These are phyloP conservation scores for Tricharina praecox DNA, from an alignment of 495 filamentous ascomycete species.

Conservation along the genomic window DNA sequence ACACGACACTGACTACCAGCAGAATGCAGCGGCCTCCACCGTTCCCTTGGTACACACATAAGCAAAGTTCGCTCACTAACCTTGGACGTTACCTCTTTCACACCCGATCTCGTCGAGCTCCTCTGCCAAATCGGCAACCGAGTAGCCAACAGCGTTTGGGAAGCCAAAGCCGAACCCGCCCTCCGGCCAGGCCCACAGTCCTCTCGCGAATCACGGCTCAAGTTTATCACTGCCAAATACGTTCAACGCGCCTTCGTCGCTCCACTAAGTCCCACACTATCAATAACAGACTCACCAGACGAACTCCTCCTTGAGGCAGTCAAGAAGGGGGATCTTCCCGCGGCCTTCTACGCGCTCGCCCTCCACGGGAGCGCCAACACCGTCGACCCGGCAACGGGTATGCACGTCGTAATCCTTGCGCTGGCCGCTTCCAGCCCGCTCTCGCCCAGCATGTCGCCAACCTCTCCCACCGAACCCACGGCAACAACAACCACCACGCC, in stretches of 20 bases:
- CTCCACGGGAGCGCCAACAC: slow-evolving; percentile 76
- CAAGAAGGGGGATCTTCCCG: slow-evolving; percentile 84
- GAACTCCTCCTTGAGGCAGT: slow-evolving; percentile 85
- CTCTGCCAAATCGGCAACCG: slow-evolving; percentile 83
- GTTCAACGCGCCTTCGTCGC: slow-evolving; percentile 67
- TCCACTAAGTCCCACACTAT: slow-evolving; percentile 54
- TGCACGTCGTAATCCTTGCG: slow-evolving; percentile 75
- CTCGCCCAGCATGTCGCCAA: slow-evolving; percentile 13
- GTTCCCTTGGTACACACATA: slow-evolving; percentile 91
- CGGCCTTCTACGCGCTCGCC: slow-evolving; percentile 79
- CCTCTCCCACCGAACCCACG: slow-evolving; percentile 28
- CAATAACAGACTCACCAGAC: slow-evolving; percentile 62
- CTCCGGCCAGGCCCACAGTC: slow-evolving; percentile 57
- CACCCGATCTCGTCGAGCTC: slow-evolving; percentile 88
- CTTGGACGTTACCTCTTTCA: slow-evolving; percentile 87
- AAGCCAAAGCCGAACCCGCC: slow-evolving; percentile 58
- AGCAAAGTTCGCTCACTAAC: slow-evolving; percentile 94
- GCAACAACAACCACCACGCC: too few relatives aligned
- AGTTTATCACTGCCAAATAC: slow-evolving; percentile 92
- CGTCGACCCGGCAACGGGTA: slow-evolving; percentile 68
- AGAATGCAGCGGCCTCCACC: slow-evolving; percentile 94
- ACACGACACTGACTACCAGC: too few relatives aligned
- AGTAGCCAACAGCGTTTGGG: slow-evolving; percentile 92
- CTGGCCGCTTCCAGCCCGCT: slow-evolving; percentile 46
- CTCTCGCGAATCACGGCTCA: slow-evolving; percentile 71